Base-by-base conservation (phyloP, 2,329 filamentous ascomycete genomes). In the Nigrograna mackinnonii region DNA sequence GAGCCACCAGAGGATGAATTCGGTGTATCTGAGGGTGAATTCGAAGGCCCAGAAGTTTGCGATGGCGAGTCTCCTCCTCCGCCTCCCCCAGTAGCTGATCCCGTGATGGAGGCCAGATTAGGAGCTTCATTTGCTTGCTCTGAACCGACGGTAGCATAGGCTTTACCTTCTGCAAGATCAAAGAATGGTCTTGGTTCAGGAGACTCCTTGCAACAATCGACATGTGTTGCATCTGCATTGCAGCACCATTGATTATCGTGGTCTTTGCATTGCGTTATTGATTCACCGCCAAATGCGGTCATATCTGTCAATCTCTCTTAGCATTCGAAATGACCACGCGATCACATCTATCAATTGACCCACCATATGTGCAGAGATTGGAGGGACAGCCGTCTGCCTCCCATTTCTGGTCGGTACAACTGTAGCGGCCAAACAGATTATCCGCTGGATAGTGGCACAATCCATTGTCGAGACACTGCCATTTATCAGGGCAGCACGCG, bases 381-480 rank as follows among this genome's bases (percentile, higher is more conserved):
- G 54, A 58, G 5, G 66, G 46, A 37, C 66, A 68, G 16, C 56
- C 58, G 17, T 54, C 47, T 1, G 60, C 51, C 9, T 65, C 50
- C 65, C 64, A 68, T 17, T 35, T 46, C 49, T 64, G 46, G 44
- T 68, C 64, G 2, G 66, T 67, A 44, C 66, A 68, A 47, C 62
- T 64, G 36, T 68, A 68, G 24, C 61, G 41, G 19, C 64, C 66
- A 26, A 56, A 58, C 2, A 65, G 38, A 1, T 62, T 54, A 14
- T 43, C 45, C 2, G 52, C 35, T 13, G 52, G 51, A 40, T 64
- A 60, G 35, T 67, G 47, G 42, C 66, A 68, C 5, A 67, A 54
- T n/a, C 66, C 66, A 38, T 68, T 68, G 46, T 66, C 60, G 22
- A 68, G 55, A 35, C 66, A 68, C 37, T 64, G 21, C 63, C 64